phyloP scores from a whole-genome alignment of 768 basidiomycete genomes.

The Termitomyces heimii region DNA sequence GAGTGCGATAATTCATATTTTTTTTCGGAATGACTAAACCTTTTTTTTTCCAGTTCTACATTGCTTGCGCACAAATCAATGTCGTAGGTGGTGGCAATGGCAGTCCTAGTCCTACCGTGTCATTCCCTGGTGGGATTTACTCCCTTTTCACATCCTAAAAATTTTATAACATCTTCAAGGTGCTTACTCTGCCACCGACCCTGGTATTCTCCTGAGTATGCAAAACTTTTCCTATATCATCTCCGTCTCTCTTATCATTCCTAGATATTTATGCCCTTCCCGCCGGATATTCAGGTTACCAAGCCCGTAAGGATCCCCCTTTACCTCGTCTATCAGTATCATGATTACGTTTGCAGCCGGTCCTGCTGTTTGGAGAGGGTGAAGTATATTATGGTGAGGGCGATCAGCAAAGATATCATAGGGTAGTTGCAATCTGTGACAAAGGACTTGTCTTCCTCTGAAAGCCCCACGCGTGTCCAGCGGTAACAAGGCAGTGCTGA shows the following conservation, averaged over 20 bases:
- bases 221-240: not conserved
- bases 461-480: not conserved
- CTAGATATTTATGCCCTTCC: slow-evolving; percentile 24
- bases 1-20: not conserved
- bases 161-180: slow-evolving; percentile 7
- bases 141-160: not conserved
- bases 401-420: not conserved
- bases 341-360: slow-evolving; percentile 16
- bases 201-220: slow-evolving; percentile 28
- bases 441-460: not conserved
- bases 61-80: slow-evolving; percentile 31
- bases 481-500: not conserved
- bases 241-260: not conserved
- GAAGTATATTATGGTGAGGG: not conserved
- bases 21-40: not conserved
- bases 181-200: slow-evolving; percentile 26
- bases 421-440: not conserved
- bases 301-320: slow-evolving; percentile 21
- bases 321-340: not conserved
- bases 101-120: slow-evolving; percentile 22
- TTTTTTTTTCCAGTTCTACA: slow-evolving; percentile 21
- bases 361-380: slow-evolving; percentile 26
- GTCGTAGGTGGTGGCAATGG: slow-evolving; percentile 27
- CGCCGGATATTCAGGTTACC: slow-evolving; percentile 23
- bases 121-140: slow-evolving; percentile 24